Evolutionary conservation across 805 yeast species (phyloP), one percentile per base, ranked within the genome.

Genomic region (Metschnikowia santaceciliae): DNA sequence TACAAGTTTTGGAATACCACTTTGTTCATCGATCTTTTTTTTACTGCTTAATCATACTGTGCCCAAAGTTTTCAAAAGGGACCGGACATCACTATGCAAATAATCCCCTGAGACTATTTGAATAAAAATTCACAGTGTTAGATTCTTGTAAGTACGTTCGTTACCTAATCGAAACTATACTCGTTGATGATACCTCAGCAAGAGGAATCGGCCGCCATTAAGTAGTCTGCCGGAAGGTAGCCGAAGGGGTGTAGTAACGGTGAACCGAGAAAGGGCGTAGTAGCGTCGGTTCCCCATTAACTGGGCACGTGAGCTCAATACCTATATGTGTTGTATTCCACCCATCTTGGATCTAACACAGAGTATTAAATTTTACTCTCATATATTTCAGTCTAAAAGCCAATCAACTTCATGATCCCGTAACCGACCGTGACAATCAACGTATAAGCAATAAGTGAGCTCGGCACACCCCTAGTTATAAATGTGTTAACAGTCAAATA

Each of bases 381-480:
- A 23, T 5, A 17, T 38, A 46, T 26, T 19, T 20, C 40, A 11
- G 14, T 3, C 55, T 58, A 70, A 53, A 70, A 70, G 44, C 66
- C 63, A 35, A 70, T 70, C 17, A 70, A 53, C 49, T 61, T 65
- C 90, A 90, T 86, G 43, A 88, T 70, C 3, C 81, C 72, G 63
- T 82, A 94, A 0, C 98, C 99, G 22, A 94, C 74, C 3, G 92
- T 82, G 6, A 89, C 81, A 41, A 91, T 81, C 23, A 86, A 80
- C 3, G 77, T 49, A 62, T 90, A 92, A 34, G 90, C 84, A 52
- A 90, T 73, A 3, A 92, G 52, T 32, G 96, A 87, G 23, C 92
- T 79, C 8, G 97, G 96, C 7, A 92, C 90, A 65, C 99, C 99
- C 53, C 95, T 78, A 11, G 87, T 84, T 42, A 94, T 89, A 63